Evolutionary conservation across 257 asterid species (phyloP).

Genomic region (Pogostemon cablin): DNA sequence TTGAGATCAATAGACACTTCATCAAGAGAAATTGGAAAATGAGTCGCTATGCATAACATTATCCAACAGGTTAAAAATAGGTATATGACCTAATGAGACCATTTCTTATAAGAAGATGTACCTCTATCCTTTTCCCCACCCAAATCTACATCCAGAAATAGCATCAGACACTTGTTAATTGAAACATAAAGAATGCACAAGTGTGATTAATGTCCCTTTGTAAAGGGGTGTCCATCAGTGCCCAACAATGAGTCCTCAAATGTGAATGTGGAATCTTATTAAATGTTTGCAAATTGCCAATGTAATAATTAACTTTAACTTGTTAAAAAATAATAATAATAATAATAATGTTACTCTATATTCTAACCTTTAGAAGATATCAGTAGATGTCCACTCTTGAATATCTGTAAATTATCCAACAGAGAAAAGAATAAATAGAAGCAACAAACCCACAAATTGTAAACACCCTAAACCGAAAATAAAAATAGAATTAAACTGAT

Average conservation of each 20-base stretch:
- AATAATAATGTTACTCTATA: not conserved
- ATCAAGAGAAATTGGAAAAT: not conserved
- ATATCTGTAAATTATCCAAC: constrained; percentile 61
- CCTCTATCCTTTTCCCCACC: constrained; percentile 17
- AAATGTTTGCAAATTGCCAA: constrained; percentile 21
- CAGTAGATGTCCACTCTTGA: constrained; percentile 93
- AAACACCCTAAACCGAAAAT: constrained; percentile 21
- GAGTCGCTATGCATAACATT: not conserved
- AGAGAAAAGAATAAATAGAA: constrained; percentile 24
- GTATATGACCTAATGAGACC: not conserved
- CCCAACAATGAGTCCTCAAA: constrained; percentile 23
- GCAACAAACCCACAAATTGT: constrained; percentile 24
- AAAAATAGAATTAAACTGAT: not conserved
- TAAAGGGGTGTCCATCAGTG: constrained; percentile 5
- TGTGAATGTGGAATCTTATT: not conserved
- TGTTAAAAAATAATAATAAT: not conserved
- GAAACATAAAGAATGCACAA: constrained; percentile 1
- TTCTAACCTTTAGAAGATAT: constrained; percentile 89
- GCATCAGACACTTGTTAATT: not conserved
- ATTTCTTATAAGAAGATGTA: not conserved
- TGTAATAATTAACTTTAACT: constrained; percentile 22
- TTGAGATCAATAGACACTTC: not conserved
- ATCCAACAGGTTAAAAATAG: not conserved
- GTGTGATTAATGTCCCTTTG: not conserved
- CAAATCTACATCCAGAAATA: constrained; percentile 16